Percentiles rank a stretch among this genome's conserved stretches.
These are phyloP conservation scores for Eucalyptus curtisii DNA, from an alignment of 345 rosid genomes.

Conservation along the genomic window DNA sequence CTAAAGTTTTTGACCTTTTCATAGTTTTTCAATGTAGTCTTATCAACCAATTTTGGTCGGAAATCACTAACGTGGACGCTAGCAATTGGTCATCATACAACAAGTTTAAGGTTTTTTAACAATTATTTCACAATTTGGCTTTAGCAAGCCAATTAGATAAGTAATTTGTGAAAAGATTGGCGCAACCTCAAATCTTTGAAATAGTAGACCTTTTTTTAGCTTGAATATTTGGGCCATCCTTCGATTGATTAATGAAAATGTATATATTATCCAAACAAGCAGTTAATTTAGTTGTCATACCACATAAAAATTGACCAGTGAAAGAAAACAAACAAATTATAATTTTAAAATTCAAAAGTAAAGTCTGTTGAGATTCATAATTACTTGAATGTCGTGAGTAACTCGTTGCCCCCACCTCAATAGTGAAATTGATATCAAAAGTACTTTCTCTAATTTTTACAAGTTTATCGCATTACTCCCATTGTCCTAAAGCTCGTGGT, in stretches of 20 bases:
- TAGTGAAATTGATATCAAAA: neutral
- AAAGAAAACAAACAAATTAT: neutral
- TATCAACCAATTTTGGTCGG: neutral
- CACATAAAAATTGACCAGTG: neutral
- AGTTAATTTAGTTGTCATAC: neutral
- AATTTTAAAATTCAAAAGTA: neutral
- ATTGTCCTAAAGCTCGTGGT: neutral
- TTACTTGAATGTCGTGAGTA: neutral
- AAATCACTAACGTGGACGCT: neutral
- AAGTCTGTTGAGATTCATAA: neutral
- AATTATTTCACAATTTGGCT: neutral
- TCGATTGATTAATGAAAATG: neutral
- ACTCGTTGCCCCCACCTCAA: neutral
- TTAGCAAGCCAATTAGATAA: neutral
- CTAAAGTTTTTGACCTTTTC: neutral
- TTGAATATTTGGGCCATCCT: neutral
- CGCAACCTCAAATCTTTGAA: neutral
- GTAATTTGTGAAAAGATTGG: neutral
- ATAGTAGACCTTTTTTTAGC: neutral
- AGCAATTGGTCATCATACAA: neutral
- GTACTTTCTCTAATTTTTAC: neutral
- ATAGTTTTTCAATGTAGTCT: neutral
- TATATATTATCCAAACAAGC: neutral
- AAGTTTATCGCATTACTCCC: neutral
- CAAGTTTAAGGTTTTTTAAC: neutral